Evolutionary conservation across 2,329 filamentous ascomycete species (phyloP), one percentile per base, ranked within the genome.

Genomic region (Arthrobotrys entomopaga): DNA sequence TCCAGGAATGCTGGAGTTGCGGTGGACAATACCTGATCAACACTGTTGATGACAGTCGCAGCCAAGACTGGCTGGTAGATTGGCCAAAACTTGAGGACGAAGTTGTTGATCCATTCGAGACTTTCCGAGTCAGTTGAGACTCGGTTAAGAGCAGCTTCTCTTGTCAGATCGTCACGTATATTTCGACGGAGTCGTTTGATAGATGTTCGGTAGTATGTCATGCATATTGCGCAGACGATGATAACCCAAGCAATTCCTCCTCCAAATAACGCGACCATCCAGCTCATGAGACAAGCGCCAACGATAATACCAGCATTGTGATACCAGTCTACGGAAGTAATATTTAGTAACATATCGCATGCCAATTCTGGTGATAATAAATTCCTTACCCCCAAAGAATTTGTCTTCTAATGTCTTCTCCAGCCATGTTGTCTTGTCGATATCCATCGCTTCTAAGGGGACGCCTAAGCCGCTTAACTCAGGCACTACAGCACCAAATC

Each of bases 91-190:
- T 99, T 99, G 83, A 96, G 89, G 79, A 99, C 81, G 83, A 99
- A 99, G 78, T 92, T 96, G 85, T 99, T 99, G 82, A 99, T 98
- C 95, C 95, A 99, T 82, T 99, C 95, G 56, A 99, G 85, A 66
- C 91, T 95, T 82, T 99, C 95, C 24, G 88, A 89, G 78, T 99
- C 95, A 7, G 89, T 95, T 78, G 98, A 95, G 63, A 99, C 84
- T 79, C 87, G 91, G 82, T 90, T 90, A 82, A 97, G 91, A 11
- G 90, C 89, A 85, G 97, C 86, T 81, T 97, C 93, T 63, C 95
- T 90, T 73, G 90, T 90, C 77, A 99, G 87, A 80, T 99, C 95
- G 82, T 99, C 95, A 72, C 94, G 89, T 82, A 97, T 97, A 82
- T 99, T 99, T 78, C 95, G 90, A 78, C 95, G 90, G 73, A 98